phyloP scores from a whole-genome alignment of 78 protist species.

The Pigoraptor vietnamica region DNA sequence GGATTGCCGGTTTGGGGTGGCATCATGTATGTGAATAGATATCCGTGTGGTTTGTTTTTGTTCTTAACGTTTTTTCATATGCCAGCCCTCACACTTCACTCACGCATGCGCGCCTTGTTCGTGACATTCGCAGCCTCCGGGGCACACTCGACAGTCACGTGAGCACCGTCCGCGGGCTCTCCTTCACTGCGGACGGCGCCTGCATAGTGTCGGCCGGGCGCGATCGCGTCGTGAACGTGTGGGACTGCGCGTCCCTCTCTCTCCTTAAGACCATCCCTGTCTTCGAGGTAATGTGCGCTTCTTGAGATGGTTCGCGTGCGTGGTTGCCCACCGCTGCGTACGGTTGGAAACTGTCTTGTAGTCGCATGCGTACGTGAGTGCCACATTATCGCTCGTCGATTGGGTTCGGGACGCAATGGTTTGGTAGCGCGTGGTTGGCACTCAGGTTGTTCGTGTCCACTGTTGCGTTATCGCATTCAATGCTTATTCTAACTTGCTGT shows the following conservation, averaged over 20 bases:
- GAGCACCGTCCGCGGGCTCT: not conserved
- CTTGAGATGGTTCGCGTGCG: not conserved
- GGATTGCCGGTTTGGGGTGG: no score
- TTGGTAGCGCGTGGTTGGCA: no score
- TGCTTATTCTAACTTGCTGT: not conserved
- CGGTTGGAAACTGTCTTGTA: no score
- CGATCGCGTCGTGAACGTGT: not conserved
- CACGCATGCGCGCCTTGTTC: not conserved
- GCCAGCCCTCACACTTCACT: not conserved
- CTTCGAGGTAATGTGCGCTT: not conserved
- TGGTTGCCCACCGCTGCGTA: no score
- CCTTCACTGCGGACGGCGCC: not conserved
- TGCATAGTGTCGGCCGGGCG: not conserved
- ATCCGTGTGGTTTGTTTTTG: no score
- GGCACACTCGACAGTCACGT: not conserved
- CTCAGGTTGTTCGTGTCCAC: not conserved
- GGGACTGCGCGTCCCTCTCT: not conserved
- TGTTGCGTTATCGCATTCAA: not conserved
- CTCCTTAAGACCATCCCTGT: not conserved
- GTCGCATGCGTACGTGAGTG: no score
- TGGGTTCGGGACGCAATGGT: no score
- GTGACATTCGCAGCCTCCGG: not conserved
- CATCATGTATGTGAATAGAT: no score
- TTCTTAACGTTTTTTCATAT: not conserved
- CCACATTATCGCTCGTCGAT: not conserved